Evolutionary conservation across 2,329 filamentous ascomycete genomes (phyloP), one percentile per base, ranked within the genome.

Genomic region (Diaporthe longicolla): DNA sequence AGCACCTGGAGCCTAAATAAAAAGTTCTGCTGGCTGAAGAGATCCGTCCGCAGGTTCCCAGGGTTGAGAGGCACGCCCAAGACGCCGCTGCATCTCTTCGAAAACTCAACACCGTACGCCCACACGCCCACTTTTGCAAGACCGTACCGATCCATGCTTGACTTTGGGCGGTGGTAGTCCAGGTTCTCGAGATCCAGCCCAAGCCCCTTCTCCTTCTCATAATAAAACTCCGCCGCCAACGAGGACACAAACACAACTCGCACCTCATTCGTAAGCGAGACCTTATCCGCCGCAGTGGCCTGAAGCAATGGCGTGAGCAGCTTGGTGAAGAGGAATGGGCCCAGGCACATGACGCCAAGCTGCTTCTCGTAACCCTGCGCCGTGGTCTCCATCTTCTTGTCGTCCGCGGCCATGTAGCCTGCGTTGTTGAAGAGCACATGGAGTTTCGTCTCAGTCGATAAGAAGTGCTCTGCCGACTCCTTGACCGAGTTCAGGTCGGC

Each of bases 381-480:
- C 21, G 79, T 79, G 59, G 77, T 78, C 37, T 76, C 78, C 9
- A 77, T 78, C 4, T 87, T 78, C n/a, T 69, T 58, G 3, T 81
- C 80, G 3, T 66, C 61, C 6, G 79, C 76, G 5, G 59, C 73
- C 82, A 85, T 84, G 40, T 84, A 78, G 8, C 81, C 84, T 1
- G 84, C 84, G 75, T 85, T 85, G 77, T 85, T 82, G 77, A 83
- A 81, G 29, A 85, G 76, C 8, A 83, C 81, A 74, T 85, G 21
- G 89, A 81, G 85, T 78, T 50, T 77, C 1, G 43, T 50, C 69
- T 79, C 77, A 24, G 58, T 48, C 4, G 74, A 69, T 4, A 78
- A 59, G 40, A 81, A 79, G 9, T 58, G 45, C 32, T 76, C 68
- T 21, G 72, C 79, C 3, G 77, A 63, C 1, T 75, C 71, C 74